These are phyloP conservation scores for Neonectria magnoliae DNA, from an alignment of 2,329 filamentous ascomycete genomes.

Conservation along the genomic window DNA sequence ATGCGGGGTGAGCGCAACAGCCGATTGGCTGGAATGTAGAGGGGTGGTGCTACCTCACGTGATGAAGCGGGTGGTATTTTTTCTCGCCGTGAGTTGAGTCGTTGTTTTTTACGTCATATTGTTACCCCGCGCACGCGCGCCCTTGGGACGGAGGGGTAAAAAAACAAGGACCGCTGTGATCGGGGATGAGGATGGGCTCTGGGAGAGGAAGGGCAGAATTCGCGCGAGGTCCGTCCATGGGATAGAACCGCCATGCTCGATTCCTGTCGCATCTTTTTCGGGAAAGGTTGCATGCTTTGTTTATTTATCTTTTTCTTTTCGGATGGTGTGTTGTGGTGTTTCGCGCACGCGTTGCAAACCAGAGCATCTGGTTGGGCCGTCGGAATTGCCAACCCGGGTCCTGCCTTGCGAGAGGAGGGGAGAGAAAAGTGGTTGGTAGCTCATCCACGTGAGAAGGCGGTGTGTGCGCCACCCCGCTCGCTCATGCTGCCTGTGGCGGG, in stretches of 20 bases:
- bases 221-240: neutral
- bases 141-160: constrained; percentile 22
- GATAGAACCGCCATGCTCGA: neutral
- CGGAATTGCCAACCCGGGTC: neutral
- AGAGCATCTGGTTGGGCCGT: constrained; percentile 18
- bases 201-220: neutral
- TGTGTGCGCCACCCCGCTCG: constrained; percentile 25
- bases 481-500: constrained; percentile 5
- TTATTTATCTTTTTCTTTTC: constrained; percentile 10
- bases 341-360: constrained; percentile 13
- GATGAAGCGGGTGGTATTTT: constrained; percentile 7
- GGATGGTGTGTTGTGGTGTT: constrained; percentile 9
- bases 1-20: constrained; percentile 28
- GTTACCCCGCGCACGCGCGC: constrained; percentile 19
- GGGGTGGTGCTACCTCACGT: constrained; percentile 24
- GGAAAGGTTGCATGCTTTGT: neutral
- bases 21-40: constrained; percentile 28
- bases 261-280: constrained; percentile 9
- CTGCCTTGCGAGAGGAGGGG: neutral
- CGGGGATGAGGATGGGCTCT: neutral
- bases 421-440: neutral
- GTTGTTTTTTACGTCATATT: constrained; percentile 36
- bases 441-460: constrained; percentile 19
- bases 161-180: neutral
- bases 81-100: neutral